A percentile compares a stretch with the other conserved stretches of the same genome.
Evolutionary conservation across 805 yeast genomes (phyloP).

Genomic region (Starmerella sp.): DNA sequence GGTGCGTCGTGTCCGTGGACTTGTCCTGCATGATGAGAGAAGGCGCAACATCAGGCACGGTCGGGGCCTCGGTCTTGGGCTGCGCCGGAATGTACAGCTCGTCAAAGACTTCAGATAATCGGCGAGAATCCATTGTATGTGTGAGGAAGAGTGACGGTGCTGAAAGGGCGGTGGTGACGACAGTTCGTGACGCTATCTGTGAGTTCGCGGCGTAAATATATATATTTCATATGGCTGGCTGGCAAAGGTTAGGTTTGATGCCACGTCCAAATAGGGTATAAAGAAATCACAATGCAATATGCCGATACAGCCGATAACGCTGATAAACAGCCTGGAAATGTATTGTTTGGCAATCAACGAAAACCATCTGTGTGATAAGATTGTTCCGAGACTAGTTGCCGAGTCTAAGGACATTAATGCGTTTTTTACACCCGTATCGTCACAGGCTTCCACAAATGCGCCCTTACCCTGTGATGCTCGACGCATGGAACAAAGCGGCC

Average conservation of each 20-base stretch:
- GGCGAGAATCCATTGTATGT: constrained; percentile 36
- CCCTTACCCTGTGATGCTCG: background rate
- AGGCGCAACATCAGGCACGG: constrained; percentile 44
- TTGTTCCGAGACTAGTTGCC: too few relatives aligned
- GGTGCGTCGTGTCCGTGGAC: constrained; percentile 41
- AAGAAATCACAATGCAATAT: constrained; percentile 5
- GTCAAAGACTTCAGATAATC: constrained; percentile 32
- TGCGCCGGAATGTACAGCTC: constrained; percentile 40
- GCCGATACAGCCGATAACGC: background rate
- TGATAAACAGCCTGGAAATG: constrained; percentile 6
- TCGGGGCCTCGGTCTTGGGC: constrained; percentile 18
- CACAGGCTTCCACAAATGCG: background rate
- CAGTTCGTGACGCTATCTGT: background rate
- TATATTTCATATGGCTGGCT: constrained; percentile 16
- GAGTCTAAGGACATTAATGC: background rate
- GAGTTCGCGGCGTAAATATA: background rate
- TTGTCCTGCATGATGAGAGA: constrained; percentile 47
- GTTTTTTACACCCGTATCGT: background rate
- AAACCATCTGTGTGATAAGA: constrained; percentile 3
- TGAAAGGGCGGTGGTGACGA: background rate
- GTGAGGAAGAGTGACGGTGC: background rate
- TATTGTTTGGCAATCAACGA: constrained; percentile 3
- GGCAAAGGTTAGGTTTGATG: background rate
- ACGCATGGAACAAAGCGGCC: background rate
- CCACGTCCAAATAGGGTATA: constrained; percentile 3